Evolutionary conservation across 208 protist species (phyloP), one percentile per base, ranked within the genome.

Genomic region (Phytomonas francai): DNA sequence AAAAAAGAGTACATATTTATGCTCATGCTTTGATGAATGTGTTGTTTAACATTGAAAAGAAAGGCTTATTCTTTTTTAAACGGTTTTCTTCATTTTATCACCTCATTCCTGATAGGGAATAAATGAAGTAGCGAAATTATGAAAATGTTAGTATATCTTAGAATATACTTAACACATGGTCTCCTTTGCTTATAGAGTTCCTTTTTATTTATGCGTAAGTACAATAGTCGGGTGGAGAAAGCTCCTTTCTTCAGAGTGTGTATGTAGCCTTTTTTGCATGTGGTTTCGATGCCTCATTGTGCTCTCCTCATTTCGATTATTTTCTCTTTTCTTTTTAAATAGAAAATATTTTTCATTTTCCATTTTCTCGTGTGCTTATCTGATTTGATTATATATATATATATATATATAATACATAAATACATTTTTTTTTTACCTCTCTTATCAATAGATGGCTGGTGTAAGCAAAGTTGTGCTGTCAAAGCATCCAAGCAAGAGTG

Each of bases 401-500:
- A 32, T 25, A 61, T 14, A 57, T 67, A 28, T 34, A 25, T 33
- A 14, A 30, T 34, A 22, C 8, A 58, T 63, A 31, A 63, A 3
- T 32, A 25, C 60, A 58, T 63, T 5, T 58, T 58, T 33, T 62
- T 29, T 27, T n/a, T 25, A 58, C 65, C 22, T 45, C 29, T 30
- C 2, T 64, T 25, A 29, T 58, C 11, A 69, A 28, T 76, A 16
- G 61, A 88, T 88, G 80, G 84, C 76, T 30, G 73, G 72, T 16
- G 39, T 85, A 51, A 87, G 71, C 12, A 85, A 92, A 66, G 80
- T 82, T 9, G 63, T 84, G 0, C 74, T 80, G 59, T 70, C 69
- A 29, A 95, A 94, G 76, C 79, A 75, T 34, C 82, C 86, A 14
- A 80, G 78, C 65, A 95, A 95, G 79, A 91, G 70, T 62, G 68